These are phyloP conservation scores for Chalciporus piperatus DNA, from an alignment of 768 basidiomycete species.

Conservation along the genomic window DNA sequence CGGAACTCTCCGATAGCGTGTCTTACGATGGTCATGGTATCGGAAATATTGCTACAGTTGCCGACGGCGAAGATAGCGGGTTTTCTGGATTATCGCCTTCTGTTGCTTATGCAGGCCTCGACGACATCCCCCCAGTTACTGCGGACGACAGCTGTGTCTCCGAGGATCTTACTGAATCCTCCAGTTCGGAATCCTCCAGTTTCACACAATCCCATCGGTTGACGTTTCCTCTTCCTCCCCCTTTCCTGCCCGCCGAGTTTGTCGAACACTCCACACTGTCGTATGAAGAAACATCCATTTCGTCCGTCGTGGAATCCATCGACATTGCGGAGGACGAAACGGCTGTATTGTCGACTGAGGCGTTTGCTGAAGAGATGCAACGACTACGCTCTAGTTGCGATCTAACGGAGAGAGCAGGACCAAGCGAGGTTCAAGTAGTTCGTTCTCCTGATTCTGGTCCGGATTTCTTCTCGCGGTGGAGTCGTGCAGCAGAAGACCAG, in stretches of 20 bases:
- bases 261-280: background rate
- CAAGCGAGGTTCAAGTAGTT: slow-evolving; percentile 2
- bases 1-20: background rate
- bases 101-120: background rate
- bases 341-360: background rate
- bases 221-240: slow-evolving; percentile 22
- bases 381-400: slow-evolving; percentile 1
- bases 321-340: background rate
- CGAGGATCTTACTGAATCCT: background rate
- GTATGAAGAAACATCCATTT: background rate
- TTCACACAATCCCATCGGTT: slow-evolving; percentile 4
- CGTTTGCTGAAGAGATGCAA: slow-evolving; percentile 1
- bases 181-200: background rate
- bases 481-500: slow-evolving; percentile 16
- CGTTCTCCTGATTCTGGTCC: background rate
- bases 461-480: slow-evolving; percentile 13
- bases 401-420: slow-evolving; percentile 17
- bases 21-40: background rate
- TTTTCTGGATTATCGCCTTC: background rate
- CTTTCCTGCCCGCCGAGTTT: slow-evolving; percentile 5
- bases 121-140: background rate
- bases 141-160: background rate
- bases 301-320: background rate
- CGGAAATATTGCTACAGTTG: background rate
- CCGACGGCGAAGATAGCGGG: background rate